Base-by-base conservation (phyloP, 208 protist species). In the Trypanosoma scelopori region DNA sequence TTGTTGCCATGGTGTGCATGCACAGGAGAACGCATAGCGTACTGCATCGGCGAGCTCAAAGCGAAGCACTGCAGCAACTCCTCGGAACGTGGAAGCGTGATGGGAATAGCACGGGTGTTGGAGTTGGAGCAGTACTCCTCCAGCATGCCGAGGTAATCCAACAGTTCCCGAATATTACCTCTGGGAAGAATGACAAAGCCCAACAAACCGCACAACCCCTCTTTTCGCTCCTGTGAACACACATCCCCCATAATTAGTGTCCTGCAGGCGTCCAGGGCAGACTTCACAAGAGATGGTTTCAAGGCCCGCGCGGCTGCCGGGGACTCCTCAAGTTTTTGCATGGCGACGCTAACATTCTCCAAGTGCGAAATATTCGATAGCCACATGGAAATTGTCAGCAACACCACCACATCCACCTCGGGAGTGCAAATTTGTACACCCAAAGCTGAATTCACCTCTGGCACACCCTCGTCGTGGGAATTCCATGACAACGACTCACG, bases 1-100 rank as follows among this genome's bases (percentile, higher is more conserved):
- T 62, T 74, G 30, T 91, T 71, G 37, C 84, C 60, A 53, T 89
- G 83, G 55, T 79, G 75, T 49, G 78, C 85, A 74, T 92, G 79
- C 22, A 95, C 74, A 15, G 86, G 89, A 42, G 82, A 92, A 4
- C 60, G 51, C 56, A 87, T 79, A 16, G 70, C 60, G 41, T 63
- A 78, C 47, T 79, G 70, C 42, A 49, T 55, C 3, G 62, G 42
- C 3, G 79, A 58, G 43, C 64, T 56, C 37, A 90, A 65, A 13
- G 61, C 71, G 58, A 93, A 89, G 43, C 48, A 60, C n/a, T 64
- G 51, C 23, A 84, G 49, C 20, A 95, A 72, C 25, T 81, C 76
- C 50, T 70, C 55, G 15, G 74, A 78, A 39, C 76, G 68, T 9
- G 84, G 82, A 7, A 91, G 55, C 43, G 57, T 55, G 22, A 59